phyloP scores from a whole-genome alignment of 441 rosid species.

The Pelargonium cotyledonis region DNA sequence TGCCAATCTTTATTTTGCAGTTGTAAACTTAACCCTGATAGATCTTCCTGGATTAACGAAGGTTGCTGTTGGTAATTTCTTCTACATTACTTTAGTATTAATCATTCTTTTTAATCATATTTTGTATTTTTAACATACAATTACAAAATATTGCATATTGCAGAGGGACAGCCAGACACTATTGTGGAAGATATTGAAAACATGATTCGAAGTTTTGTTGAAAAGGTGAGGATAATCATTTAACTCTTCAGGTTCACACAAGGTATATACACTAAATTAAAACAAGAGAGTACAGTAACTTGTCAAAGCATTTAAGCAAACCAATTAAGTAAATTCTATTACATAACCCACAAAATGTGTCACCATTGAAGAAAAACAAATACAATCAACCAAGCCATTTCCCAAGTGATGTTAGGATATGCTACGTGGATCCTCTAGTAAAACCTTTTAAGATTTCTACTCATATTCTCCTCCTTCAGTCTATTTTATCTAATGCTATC shows the following conservation, averaged over 20 bases:
- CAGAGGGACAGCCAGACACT: conserved; percentile 89
- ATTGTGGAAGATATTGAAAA: conserved; percentile 92
- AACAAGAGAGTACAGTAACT: background rate
- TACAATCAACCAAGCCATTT: too few relatives aligned
- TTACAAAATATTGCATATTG: conserved; percentile 30
- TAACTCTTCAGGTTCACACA: background rate
- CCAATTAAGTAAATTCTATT: background rate
- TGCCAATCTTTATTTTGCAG: conserved; percentile 38
- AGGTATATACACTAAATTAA: background rate
- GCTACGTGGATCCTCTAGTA: too few relatives aligned
- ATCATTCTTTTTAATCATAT: background rate
- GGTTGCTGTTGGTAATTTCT: conserved; percentile 90
- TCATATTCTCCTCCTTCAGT: too few relatives aligned
- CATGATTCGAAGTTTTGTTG: conserved; percentile 96
- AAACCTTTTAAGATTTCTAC: too few relatives aligned
- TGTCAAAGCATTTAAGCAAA: background rate
- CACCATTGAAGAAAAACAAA: too few relatives aligned
- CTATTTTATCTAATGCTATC: too few relatives aligned
- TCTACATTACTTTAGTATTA: background rate
- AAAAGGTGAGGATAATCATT: conserved; percentile 34
- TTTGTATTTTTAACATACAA: conserved; percentile 15
- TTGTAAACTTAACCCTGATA: conserved; percentile 92
- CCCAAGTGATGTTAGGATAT: too few relatives aligned
- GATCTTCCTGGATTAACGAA: conserved; percentile 99
- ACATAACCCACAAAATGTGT: too few relatives aligned